Conservation (phyloP, 768 basidiomycete genomes). For the Tephrocybe sp. region DNA sequence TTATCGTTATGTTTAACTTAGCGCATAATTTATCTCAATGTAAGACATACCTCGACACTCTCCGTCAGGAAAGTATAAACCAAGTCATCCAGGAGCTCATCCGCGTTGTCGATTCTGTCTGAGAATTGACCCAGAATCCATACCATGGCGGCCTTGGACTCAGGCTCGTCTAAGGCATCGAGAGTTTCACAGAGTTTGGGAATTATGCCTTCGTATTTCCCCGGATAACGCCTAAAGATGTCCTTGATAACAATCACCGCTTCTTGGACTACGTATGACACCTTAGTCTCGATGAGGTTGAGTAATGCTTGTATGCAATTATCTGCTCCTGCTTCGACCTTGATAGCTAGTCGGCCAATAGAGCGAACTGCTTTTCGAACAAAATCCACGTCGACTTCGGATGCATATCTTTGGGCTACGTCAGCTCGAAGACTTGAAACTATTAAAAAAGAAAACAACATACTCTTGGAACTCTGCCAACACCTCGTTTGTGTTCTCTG, state of each 20-base stretch:
- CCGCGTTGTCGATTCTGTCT: slow-evolving; percentile 91
- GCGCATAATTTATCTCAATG: background rate
- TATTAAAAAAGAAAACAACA: slow-evolving; percentile 19
- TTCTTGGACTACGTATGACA: slow-evolving; percentile 96
- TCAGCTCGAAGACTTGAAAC: background rate
- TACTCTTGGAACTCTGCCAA: slow-evolving; percentile 94
- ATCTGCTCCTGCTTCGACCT: slow-evolving; percentile 87
- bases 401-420: slow-evolving; percentile 70
- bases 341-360: slow-evolving; percentile 97
- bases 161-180: slow-evolving; percentile 90
- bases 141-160: slow-evolving; percentile 95
- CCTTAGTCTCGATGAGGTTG: slow-evolving; percentile 86
- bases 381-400: slow-evolving; percentile 97
- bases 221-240: slow-evolving; percentile 95
- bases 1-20: background rate
- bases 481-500: slow-evolving; percentile 91
- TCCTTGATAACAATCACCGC: slow-evolving; percentile 97
- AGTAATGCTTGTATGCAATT: slow-evolving; percentile 86
- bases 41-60: slow-evolving; percentile 75
- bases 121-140: slow-evolving; percentile 99
- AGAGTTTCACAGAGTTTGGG: slow-evolving; percentile 91
- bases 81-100: slow-evolving; percentile 92
- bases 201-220: slow-evolving; percentile 95
- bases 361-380: slow-evolving; percentile 97
- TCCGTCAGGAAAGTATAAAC: slow-evolving; percentile 89